These are phyloP conservation scores for Rhizophagus clarus DNA, from an alignment of 192 early-diverging fungal genomes.

Conservation along the genomic window DNA sequence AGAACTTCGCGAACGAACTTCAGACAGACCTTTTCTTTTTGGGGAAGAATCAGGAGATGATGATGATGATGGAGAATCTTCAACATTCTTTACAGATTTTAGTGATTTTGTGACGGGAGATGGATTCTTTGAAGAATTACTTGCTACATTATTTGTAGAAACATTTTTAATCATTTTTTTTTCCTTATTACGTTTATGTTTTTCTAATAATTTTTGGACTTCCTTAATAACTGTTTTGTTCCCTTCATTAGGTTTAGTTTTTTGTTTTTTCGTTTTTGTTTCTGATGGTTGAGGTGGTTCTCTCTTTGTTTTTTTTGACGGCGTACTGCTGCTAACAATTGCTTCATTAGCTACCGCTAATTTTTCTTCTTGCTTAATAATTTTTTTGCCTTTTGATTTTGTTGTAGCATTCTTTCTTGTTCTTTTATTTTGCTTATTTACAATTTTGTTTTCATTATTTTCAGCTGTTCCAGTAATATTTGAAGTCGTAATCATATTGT, in stretches of 20 bases:
- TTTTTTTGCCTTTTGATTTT: conserved; percentile 5
- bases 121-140: background rate
- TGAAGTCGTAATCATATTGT: background rate
- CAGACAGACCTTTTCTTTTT: background rate
- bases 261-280: background rate
- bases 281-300: background rate
- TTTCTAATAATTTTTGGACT: background rate
- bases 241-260: background rate
- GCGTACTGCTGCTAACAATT: background rate
- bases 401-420: conserved; percentile 1
- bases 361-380: background rate
- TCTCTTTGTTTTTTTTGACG: background rate
- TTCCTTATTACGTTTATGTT: background rate
- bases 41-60: background rate
- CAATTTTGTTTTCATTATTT: background rate
- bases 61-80: background rate
- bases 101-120: background rate
- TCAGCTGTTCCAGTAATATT: background rate
- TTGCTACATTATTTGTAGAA: background rate
- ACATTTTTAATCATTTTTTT: background rate
- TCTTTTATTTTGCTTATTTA: background rate
- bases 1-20: background rate
- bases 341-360: background rate
- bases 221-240: background rate
- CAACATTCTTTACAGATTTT: background rate